Evolutionary conservation across 306 rosid species (phyloP), one percentile per base, ranked within the genome.

Genomic region (Senna tora): DNA sequence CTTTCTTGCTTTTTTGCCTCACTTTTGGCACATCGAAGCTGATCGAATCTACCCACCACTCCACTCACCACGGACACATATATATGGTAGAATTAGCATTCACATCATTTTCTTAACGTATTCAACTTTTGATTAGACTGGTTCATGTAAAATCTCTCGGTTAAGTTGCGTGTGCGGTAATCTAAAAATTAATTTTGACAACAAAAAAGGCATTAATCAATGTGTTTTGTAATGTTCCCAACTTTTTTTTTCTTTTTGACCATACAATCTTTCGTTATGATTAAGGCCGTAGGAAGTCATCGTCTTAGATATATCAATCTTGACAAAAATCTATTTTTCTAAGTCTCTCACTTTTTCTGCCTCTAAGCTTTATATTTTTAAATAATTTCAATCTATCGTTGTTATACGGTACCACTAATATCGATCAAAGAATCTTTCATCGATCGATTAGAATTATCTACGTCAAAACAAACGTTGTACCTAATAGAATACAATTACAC

Each of bases 1-100:
- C 76, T 77, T 83, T 73, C 20, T 72, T 68, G 85, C 86, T 83
- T 78, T 83, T 75, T 75, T 72, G 82, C 81, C 82, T 82, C 81
- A 50, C 78, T 78, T 77, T 78, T 38, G 71, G 69, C 80, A 42
- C 73, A 9, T 62, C 75, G 7, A 86, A 75, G 47, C 73, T 73
- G 30, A 25, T 25, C 30, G 74, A 81, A 61, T 86, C 81, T 84
- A 81, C 77, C 30, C 30, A 25, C 30, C 30, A 25, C 30, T 1
- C 30, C 30, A 25, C 30, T 25, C 30, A 3, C 30, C 30, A 25
- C 30, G n/a, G n/a, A 25, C 30, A 25, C 30, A 25, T 25, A 4
- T 2, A 25, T 25, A 4, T 2, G 63, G 41, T 4, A 36, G 39
- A 36, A 7, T 36, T 36, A 36, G 8, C 39, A 36, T 36, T 36